Percentiles rank a stretch among this genome's conserved stretches.
phyloP scores from a whole-genome alignment of 768 basidiomycete genomes.

The Clavaria fumosa region DNA sequence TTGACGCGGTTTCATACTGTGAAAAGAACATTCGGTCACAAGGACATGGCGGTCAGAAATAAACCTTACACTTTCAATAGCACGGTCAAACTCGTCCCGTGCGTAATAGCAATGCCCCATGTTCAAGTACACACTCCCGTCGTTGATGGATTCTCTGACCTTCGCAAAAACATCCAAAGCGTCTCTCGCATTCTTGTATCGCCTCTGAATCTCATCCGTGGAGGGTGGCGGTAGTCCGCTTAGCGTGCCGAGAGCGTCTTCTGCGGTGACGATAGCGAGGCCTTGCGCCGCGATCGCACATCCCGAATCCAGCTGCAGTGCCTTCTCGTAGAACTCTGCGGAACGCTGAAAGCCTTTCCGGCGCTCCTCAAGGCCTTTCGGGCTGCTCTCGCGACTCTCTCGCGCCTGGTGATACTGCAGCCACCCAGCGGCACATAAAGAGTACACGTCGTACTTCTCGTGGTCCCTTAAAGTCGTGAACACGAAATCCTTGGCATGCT shows the following conservation, averaged over 20 bases:
- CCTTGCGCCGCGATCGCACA: slow-evolving; percentile 94
- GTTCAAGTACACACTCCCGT: slow-evolving; percentile 83
- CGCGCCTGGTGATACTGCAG: slow-evolving; percentile 75
- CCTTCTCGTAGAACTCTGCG: slow-evolving; percentile 89
- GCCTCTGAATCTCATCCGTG: slow-evolving; percentile 47
- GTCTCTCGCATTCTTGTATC: slow-evolving; percentile 64
- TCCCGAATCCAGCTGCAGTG: slow-evolving; percentile 63
- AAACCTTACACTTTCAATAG: slow-evolving; percentile 78
- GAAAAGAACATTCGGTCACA: slow-evolving; percentile 2
- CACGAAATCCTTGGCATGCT: slow-evolving; percentile 79
- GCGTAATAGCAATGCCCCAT: slow-evolving; percentile 94
- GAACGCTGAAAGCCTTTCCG: slow-evolving; percentile 62
- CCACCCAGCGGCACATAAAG: slow-evolving; percentile 80
- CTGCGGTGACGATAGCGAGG: slow-evolving; percentile 84
- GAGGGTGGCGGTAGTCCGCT: slow-evolving; percentile 34
- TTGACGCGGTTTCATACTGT: slow-evolving; percentile 87
- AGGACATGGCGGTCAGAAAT: neutral
- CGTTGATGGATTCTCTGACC: slow-evolving; percentile 70
- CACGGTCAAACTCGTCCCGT: slow-evolving; percentile 87
- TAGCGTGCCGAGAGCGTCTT: slow-evolving; percentile 67
- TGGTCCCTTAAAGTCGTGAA: slow-evolving; percentile 73
- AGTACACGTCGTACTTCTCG: slow-evolving; percentile 81
- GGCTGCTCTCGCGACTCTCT: slow-evolving; percentile 56
- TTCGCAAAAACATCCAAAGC: slow-evolving; percentile 84
- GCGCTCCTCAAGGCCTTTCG: slow-evolving; percentile 51